Evolutionary conservation across 371 early-diverging fungal genomes (phyloP).

Genomic region (Mucor sp.): DNA sequence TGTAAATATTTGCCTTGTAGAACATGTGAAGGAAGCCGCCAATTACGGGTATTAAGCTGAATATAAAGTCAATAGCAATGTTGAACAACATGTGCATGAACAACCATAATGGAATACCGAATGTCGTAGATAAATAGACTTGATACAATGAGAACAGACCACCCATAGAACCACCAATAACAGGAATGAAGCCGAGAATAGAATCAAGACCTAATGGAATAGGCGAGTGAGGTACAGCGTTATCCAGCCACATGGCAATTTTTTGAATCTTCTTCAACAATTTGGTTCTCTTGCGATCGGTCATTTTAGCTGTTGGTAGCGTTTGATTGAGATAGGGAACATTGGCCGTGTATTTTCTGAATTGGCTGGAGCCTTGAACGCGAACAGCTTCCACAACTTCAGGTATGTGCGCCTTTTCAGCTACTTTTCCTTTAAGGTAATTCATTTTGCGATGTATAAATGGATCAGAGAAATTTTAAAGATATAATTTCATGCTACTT

Average conservation of each 20-base stretch:
- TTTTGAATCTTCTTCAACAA: conserved; percentile 29
- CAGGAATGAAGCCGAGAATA: conserved; percentile 43
- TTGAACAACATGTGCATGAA: conserved; percentile 41
- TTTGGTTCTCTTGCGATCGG: conserved; percentile 26
- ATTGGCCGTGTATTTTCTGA: conserved; percentile 13
- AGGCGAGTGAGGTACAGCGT: conserved; percentile 47
- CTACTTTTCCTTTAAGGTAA: conserved; percentile 27
- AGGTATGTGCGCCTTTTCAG: conserved; percentile 25
- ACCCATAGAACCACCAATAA: conserved; percentile 39
- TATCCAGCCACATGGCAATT: conserved; percentile 41
- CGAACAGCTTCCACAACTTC: conserved; percentile 27
- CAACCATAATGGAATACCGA: conserved; percentile 52
- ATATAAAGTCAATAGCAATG: conserved; percentile 34
- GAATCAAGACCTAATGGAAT: conserved; percentile 50
- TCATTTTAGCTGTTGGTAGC: conserved; percentile 24
- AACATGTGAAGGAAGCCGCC: conserved; percentile 44
- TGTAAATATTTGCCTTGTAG: conserved; percentile 50
- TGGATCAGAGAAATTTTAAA: background rate
- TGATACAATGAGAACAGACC: conserved; percentile 35
- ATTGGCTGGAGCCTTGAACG: conserved; percentile 17
- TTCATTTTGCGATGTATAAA: conserved; percentile 18
- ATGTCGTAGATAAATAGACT: conserved; percentile 42
- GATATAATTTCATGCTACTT: background rate
- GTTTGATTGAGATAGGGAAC: conserved; percentile 34
- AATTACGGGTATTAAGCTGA: conserved; percentile 37